A percentile compares a stretch with the other conserved stretches of the same genome.
Conservation (phyloP, 1,139 yeast species). For the Debaryomycetaceae sp. region DNA sequence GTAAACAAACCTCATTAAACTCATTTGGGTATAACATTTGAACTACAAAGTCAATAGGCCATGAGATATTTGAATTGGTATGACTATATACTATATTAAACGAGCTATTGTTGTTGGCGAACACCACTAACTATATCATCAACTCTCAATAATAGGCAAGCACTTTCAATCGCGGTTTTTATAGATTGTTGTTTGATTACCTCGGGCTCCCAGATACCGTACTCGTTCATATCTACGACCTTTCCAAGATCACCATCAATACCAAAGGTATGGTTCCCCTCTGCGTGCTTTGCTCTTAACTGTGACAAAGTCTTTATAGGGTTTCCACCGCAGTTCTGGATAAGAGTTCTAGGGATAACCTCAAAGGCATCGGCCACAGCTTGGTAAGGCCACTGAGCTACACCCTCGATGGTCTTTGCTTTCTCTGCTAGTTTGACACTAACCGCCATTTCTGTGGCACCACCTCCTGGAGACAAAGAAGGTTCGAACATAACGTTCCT, state of each 20-base stretch:
- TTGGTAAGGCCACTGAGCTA: conserved; percentile 97
- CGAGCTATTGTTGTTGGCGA: conserved; percentile 38
- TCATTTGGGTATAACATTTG: not conserved
- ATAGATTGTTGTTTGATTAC: conserved; percentile 95
- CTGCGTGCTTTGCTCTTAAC: conserved; percentile 93
- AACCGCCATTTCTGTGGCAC: conserved; percentile 99
- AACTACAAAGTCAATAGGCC: not conserved
- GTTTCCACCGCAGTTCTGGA: conserved; percentile 97
- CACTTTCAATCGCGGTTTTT: conserved; percentile 96
- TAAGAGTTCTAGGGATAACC: conserved; percentile 93
- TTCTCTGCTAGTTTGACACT: conserved; percentile 83
- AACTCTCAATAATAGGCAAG: conserved; percentile 88
- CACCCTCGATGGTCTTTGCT: conserved; percentile 91
- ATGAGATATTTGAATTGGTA: not conserved
- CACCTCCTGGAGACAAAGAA: conserved; percentile 95
- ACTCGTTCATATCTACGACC: conserved; percentile 90
- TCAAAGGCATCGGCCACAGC: conserved; percentile 99
- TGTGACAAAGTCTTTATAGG: conserved; percentile 87
- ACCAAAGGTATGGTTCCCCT: conserved; percentile 82
- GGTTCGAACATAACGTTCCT: conserved; percentile 96
- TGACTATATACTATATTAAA: not conserved
- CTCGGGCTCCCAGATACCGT: conserved; percentile 99
- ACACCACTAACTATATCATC: conserved; percentile 98
- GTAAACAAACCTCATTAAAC: not conserved
- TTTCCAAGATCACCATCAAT: conserved; percentile 94